Percentiles rank a stretch among this genome's conserved stretches.
These are phyloP conservation scores for Gossypium turneri DNA, from an alignment of 345 rosid species.

Conservation along the genomic window DNA sequence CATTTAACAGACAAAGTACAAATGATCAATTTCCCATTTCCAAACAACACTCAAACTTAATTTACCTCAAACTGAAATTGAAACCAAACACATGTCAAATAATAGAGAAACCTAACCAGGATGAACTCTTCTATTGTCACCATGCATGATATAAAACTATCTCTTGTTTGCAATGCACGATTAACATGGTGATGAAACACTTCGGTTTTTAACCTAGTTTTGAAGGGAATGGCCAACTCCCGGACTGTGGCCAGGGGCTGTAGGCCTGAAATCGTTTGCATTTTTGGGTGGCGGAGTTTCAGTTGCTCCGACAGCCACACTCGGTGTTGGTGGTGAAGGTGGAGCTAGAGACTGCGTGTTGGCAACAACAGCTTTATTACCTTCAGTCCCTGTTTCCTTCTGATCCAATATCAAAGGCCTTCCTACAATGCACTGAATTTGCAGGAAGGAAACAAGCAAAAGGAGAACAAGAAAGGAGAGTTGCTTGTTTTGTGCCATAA, in stretches of 20 bases:
- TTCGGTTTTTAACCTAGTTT: not conserved
- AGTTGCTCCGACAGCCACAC: not conserved
- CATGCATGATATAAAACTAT: not conserved
- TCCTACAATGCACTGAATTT: conserved; percentile 32
- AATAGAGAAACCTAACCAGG: not conserved
- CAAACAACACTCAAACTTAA: not conserved
- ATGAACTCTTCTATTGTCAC: not conserved
- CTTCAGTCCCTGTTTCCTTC: conserved; percentile 8
- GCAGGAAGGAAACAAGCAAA: conserved; percentile 27
- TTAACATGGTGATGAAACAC: not conserved
- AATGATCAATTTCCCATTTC: not conserved
- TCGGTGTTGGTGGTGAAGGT: conserved; percentile 13
- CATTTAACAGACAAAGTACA: not conserved
- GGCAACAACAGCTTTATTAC: not conserved
- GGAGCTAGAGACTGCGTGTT: conserved; percentile 9
- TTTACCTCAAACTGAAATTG: not conserved
- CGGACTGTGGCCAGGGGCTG: not conserved
- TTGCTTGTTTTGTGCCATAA: conserved; percentile 43
- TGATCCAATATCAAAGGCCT: conserved; percentile 28
- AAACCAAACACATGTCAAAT: not conserved
- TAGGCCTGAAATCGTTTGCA: not conserved
- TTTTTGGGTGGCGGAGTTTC: conserved; percentile 22
- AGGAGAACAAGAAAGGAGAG: conserved; percentile 25
- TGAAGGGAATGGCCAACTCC: conserved; percentile 4
- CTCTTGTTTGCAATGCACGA: not conserved